These are phyloP conservation scores for Leccinum arenicola DNA, from an alignment of 768 basidiomycete species.

Conservation along the genomic window DNA sequence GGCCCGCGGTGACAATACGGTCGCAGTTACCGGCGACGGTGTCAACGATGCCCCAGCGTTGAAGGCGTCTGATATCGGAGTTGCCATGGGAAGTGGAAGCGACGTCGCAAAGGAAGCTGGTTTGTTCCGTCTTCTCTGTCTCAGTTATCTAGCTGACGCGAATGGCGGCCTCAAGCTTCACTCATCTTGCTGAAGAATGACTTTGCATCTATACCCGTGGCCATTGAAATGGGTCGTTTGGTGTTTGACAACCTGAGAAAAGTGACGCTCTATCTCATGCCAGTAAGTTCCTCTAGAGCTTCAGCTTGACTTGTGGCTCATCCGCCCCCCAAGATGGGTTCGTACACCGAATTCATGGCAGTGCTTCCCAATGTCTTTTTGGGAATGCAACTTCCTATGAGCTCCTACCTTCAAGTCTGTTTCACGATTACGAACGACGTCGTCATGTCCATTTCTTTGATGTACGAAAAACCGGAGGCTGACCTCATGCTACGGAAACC, in stretches of 20 bases:
- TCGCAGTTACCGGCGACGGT: conserved; percentile 57
- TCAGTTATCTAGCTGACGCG: neutral
- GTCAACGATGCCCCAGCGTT: conserved; percentile 52
- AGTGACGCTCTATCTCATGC: conserved; percentile 42
- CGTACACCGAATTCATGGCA: conserved; percentile 57
- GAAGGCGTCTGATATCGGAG: conserved; percentile 54
- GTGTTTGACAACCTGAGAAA: conserved; percentile 60
- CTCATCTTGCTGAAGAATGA: conserved; percentile 55
- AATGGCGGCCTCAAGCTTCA: conserved; percentile 25
- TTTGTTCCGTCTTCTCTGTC: neutral
- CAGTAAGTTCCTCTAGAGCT: conserved; percentile 23
- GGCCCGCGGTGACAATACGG: conserved; percentile 42
- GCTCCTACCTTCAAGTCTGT: conserved; percentile 51
- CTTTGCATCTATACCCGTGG: conserved; percentile 55
- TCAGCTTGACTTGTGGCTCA: neutral
- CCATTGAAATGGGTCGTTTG: conserved; percentile 56
- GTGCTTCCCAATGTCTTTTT: conserved; percentile 56
- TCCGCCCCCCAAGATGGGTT: conserved; percentile 37
- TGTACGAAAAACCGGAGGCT: conserved; percentile 51
- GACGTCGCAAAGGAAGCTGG: conserved; percentile 56
- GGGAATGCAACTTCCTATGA: conserved; percentile 58
- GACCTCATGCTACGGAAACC: conserved; percentile 49
- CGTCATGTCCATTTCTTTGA: conserved; percentile 46
- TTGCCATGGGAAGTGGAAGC: conserved; percentile 47
- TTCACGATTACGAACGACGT: conserved; percentile 54